Percentiles rank a stretch among this genome's conserved stretches.
Conservation (phyloP, 2,329 filamentous ascomycete genomes). For the Tolypocladium tropicale region DNA sequence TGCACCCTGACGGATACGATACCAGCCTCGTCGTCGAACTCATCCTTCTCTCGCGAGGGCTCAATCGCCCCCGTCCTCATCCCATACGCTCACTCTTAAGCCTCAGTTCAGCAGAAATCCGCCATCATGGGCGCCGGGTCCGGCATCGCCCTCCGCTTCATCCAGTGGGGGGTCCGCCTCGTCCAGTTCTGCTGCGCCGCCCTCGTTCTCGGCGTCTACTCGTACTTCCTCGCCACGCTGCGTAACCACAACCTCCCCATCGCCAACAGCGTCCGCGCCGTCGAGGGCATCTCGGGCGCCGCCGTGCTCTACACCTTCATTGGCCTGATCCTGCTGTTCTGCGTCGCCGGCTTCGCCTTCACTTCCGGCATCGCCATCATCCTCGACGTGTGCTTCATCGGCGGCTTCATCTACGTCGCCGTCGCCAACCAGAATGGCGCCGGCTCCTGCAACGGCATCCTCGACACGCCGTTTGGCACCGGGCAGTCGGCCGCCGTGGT, state of each 20-base stretch:
- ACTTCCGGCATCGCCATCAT: constrained; percentile 65
- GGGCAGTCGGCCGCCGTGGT: constrained; percentile 43
- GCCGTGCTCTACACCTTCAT: constrained; percentile 65
- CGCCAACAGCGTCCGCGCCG: constrained; percentile 56
- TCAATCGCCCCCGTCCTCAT: background rate
- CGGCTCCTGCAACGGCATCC: constrained; percentile 46
- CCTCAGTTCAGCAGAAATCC: background rate
- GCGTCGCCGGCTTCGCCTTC: constrained; percentile 62
- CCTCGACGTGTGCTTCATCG: constrained; percentile 68
- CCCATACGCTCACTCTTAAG: background rate
- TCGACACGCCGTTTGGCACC: constrained; percentile 59
- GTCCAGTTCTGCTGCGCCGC: constrained; percentile 64
- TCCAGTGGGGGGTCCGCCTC: constrained; percentile 61
- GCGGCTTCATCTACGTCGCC: constrained; percentile 73
- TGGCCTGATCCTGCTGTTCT: constrained; percentile 68
- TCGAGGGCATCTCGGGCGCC: constrained; percentile 67
- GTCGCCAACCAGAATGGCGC: constrained; percentile 61
- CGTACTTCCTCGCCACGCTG: constrained; percentile 73
- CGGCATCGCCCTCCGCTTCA: constrained; percentile 50
- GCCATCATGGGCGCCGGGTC: constrained; percentile 18
- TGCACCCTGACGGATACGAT: too few species aligned
- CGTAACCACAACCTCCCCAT: constrained; percentile 54
- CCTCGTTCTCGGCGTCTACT: constrained; percentile 69
- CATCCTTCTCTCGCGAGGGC: background rate
- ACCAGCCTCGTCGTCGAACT: background rate